phyloP scores from a whole-genome alignment of 108 stramenopile species.

The Skeletonema costatum region DNA sequence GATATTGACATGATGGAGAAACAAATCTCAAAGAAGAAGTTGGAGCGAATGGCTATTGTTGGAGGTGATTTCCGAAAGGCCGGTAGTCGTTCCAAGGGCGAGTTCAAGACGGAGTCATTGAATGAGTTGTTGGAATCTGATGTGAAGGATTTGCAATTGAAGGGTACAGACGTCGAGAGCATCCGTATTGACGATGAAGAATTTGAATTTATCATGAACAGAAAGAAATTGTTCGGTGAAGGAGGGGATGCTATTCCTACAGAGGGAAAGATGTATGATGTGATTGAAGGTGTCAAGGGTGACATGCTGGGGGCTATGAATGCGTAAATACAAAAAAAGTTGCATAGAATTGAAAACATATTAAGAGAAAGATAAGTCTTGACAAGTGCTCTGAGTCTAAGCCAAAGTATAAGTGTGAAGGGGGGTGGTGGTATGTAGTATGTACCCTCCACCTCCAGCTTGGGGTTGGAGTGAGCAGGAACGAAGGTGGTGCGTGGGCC shows the following conservation, averaged over 20 bases:
- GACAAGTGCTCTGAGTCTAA: not conserved
- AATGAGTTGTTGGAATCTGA: slow-evolving; percentile 83
- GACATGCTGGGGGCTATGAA: slow-evolving; percentile 56
- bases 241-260: slow-evolving; percentile 68
- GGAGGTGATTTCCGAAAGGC: slow-evolving; percentile 96
- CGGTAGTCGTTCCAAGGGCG: slow-evolving; percentile 76
- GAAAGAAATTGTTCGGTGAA: slow-evolving; percentile 75
- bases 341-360: not conserved
- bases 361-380: not conserved
- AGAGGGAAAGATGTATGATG: slow-evolving; percentile 93
- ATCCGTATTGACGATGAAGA: slow-evolving; percentile 88
- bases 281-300: slow-evolving; percentile 75
- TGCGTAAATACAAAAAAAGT: not conserved
- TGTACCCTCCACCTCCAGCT: too few relatives aligned
- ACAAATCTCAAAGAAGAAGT: slow-evolving; percentile 93
- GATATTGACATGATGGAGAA: slow-evolving; percentile 99
- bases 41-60: slow-evolving; percentile 95
- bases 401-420: too few relatives aligned
- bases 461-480: too few relatives aligned
- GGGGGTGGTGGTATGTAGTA: too few relatives aligned
- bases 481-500: too few relatives aligned
- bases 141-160: slow-evolving; percentile 84
- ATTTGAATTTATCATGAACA: slow-evolving; percentile 87
- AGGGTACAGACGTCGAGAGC: slow-evolving; percentile 71
- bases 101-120: slow-evolving; percentile 76